These are phyloP conservation scores for Dentipellis fragilis DNA, from an alignment of 768 basidiomycete genomes.

Conservation along the genomic window DNA sequence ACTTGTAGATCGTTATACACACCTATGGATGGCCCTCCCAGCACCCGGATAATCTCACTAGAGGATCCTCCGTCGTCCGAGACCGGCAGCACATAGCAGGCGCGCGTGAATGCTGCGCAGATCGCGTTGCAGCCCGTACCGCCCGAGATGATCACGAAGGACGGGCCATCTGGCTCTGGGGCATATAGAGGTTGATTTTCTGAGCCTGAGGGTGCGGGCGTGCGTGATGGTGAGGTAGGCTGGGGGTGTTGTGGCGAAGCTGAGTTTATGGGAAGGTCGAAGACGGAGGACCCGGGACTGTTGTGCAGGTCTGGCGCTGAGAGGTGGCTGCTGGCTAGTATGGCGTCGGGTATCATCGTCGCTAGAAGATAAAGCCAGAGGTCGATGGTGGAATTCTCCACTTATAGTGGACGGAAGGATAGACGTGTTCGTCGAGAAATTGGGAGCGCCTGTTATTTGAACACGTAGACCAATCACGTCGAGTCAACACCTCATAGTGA, in stretches of 20 bases:
- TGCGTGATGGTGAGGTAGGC: neutral
- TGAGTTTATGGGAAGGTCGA: conserved; percentile 54
- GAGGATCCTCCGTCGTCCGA: conserved; percentile 96
- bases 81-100: conserved; percentile 83
- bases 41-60: conserved; percentile 86
- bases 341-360: no score
- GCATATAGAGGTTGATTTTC: conserved; percentile 6
- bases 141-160: conserved; percentile 76
- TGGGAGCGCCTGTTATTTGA: no score
- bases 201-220: neutral
- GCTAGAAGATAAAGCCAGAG: no score
- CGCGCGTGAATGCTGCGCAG: conserved; percentile 69
- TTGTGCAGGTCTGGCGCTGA: neutral
- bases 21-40: conserved; percentile 84
- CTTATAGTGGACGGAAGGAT: no score
- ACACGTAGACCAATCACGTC: no score
- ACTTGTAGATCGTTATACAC: conserved; percentile 2
- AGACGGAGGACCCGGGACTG: conserved; percentile 66
- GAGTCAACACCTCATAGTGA: no score
- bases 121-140: conserved; percentile 94
- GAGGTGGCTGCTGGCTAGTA: no score
- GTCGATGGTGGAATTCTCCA: no score
- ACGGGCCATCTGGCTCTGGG: conserved; percentile 18
- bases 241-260: neutral
- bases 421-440: no score